These are phyloP conservation scores for Fusarium cyanostomum DNA, from an alignment of 2,329 filamentous ascomycete genomes.

Conservation along the genomic window DNA sequence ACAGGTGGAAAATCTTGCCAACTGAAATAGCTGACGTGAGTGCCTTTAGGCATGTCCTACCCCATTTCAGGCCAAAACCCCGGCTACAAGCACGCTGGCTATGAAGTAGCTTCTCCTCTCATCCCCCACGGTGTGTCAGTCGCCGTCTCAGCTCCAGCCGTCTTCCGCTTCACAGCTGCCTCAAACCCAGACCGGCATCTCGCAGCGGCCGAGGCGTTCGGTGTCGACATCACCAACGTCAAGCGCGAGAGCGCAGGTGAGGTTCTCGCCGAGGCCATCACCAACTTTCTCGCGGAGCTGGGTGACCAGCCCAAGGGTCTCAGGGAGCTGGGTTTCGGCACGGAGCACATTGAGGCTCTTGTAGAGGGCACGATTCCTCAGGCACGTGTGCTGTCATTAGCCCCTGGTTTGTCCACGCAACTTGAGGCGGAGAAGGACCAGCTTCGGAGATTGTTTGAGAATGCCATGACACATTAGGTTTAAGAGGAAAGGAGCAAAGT, in stretches of 20 bases:
- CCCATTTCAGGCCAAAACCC: conserved; percentile 96
- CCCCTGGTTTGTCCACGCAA: conserved; percentile 80
- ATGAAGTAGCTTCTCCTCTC: conserved; percentile 77
- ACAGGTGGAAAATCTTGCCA: neutral
- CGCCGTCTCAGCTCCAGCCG: conserved; percentile 89
- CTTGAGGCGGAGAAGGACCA: conserved; percentile 76
- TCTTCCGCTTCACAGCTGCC: conserved; percentile 91
- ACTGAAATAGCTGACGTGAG: conserved; percentile 13
- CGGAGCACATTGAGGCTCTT: conserved; percentile 78
- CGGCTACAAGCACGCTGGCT: conserved; percentile 87
- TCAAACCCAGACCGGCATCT: conserved; percentile 94
- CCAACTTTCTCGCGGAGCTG: conserved; percentile 80
- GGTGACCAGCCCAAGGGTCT: conserved; percentile 92
- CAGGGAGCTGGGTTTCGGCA: conserved; percentile 82
- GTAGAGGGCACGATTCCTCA: conserved; percentile 97
- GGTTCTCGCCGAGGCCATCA: conserved; percentile 83
- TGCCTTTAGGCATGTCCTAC: conserved; percentile 83
- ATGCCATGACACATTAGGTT: conserved; percentile 55
- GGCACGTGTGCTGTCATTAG: conserved; percentile 87
- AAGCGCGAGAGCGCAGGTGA: conserved; percentile 91
- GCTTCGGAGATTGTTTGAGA: conserved; percentile 74
- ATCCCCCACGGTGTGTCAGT: conserved; percentile 98
- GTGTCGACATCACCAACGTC: conserved; percentile 86
- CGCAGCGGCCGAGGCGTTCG: conserved; percentile 87
- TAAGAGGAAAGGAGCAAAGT: conserved; percentile 7